Conservation (phyloP, 129 eudicot species). For the Artemisia argyi region DNA sequence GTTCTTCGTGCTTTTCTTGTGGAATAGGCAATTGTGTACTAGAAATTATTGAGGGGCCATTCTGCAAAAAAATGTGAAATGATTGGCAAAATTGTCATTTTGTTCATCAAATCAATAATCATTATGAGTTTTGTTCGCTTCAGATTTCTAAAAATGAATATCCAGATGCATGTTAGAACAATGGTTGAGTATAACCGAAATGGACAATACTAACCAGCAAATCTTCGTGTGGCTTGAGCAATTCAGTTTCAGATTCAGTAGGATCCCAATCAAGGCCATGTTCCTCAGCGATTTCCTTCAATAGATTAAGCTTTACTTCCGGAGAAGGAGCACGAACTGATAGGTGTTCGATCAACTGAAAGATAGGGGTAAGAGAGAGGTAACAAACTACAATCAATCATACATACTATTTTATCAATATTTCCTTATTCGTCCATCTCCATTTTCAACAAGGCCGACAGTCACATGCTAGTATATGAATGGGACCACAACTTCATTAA, state of each 20-base stretch:
- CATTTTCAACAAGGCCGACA: background rate
- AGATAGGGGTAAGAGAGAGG: constrained; percentile 11
- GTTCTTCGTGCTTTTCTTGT: constrained; percentile 48
- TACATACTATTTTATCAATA: background rate
- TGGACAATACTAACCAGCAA: constrained; percentile 54
- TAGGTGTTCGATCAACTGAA: constrained; percentile 65
- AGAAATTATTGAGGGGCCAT: constrained; percentile 64
- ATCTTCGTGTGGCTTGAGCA: constrained; percentile 88
- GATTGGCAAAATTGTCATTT: background rate
- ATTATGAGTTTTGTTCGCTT: background rate
- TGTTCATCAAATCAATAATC: background rate
- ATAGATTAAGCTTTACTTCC: constrained; percentile 80
- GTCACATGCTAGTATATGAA: background rate
- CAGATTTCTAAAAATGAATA: no score
- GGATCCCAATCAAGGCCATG: constrained; percentile 97
- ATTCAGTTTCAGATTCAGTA: constrained; percentile 75
- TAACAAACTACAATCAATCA: constrained; percentile 12
- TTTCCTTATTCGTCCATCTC: no score
- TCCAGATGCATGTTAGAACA: no score
- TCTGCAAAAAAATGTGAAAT: constrained; percentile 43
- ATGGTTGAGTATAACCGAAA: background rate
- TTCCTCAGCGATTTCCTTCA: constrained; percentile 93
- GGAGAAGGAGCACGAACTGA: constrained; percentile 93
- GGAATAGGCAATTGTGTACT: constrained; percentile 68
- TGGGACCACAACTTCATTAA: background rate